Conservation (phyloP, 352 stramenopile species). For the Lagenidium giganteum region DNA sequence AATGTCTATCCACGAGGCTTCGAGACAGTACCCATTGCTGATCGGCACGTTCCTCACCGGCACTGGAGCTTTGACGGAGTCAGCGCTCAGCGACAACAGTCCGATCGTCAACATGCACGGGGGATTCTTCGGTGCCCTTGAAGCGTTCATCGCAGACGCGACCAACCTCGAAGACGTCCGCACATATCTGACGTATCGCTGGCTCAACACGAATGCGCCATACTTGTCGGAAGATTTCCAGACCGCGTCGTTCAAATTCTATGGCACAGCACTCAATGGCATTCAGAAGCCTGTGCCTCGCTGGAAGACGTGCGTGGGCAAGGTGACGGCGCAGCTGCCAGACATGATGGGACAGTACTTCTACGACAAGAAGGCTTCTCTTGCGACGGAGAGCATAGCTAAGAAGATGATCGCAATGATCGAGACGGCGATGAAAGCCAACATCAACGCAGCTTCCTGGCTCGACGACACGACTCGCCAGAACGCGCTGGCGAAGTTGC, state of each 20-base stretch:
- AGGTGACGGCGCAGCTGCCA: constrained; percentile 16
- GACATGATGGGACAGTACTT: constrained; percentile 44
- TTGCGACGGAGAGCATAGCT: constrained; percentile 55
- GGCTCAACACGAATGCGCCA: constrained; percentile 30
- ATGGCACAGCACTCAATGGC: constrained; percentile 62
- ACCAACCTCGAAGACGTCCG: constrained; percentile 42
- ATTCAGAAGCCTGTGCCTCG: constrained; percentile 49
- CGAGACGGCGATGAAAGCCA: constrained; percentile 45
- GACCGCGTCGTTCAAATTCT: constrained; percentile 87
- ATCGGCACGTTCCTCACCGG: constrained; percentile 50
- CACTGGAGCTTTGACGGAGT: constrained; percentile 29
- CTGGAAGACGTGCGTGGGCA: constrained; percentile 53
- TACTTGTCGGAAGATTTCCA: constrained; percentile 63
- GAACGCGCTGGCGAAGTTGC: constrained; percentile 69
- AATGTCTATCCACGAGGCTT: constrained; percentile 66
- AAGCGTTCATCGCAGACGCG: constrained; percentile 24
- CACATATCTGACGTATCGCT: constrained; percentile 48
- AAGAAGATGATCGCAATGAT: constrained; percentile 69
- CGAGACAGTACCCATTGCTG: constrained; percentile 35
- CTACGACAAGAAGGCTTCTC: constrained; percentile 67
- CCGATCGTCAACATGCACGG: constrained; percentile 26
- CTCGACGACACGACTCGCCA: constrained; percentile 55
- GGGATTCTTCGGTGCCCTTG: constrained; percentile 43
- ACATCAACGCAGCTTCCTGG: constrained; percentile 66
- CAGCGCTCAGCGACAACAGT: too few species aligned